A percentile compares a stretch with the other conserved stretches of the same genome.
Conservation (phyloP, 106 monocot genomes). For the Dioscorea zingiberensis region DNA sequence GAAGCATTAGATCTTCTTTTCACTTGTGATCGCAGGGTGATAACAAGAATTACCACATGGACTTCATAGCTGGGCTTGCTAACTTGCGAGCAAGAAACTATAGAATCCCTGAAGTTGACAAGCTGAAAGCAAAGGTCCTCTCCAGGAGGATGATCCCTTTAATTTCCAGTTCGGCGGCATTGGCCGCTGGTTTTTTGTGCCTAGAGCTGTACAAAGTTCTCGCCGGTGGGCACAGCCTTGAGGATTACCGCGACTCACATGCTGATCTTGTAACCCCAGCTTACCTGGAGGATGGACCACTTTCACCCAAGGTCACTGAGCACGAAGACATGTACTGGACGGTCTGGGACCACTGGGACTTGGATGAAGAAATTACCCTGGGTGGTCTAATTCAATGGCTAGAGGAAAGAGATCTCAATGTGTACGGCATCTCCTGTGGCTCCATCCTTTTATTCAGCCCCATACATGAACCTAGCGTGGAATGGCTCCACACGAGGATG, state of each 20-base stretch:
- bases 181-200: constrained; percentile 64
- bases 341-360: constrained; percentile 52
- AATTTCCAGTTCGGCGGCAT: constrained; percentile 45
- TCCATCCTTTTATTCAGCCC: constrained; percentile 42
- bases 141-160: constrained; percentile 51
- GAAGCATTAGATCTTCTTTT: not conserved
- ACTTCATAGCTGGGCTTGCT: constrained; percentile 52
- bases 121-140: constrained; percentile 58
- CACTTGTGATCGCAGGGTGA: constrained; percentile 21
- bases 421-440: constrained; percentile 58
- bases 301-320: constrained; percentile 47
- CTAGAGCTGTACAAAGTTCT: constrained; percentile 57
- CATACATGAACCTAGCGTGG: constrained; percentile 45
- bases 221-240: constrained; percentile 46
- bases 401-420: constrained; percentile 44
- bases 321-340: constrained; percentile 39
- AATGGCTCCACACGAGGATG: constrained; percentile 53
- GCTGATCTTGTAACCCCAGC: constrained; percentile 51
- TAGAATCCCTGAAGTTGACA: constrained; percentile 56
- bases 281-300: constrained; percentile 48
- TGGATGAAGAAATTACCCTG: constrained; percentile 45
- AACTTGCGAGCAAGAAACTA: constrained; percentile 72
- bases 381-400: constrained; percentile 59
- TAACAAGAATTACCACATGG: constrained; percentile 54
- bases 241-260: constrained; percentile 57